A percentile compares a stretch with the other conserved stretches of the same genome.
Conservation (phyloP, 352 stramenopile species). For the Pythium brassicae region DNA sequence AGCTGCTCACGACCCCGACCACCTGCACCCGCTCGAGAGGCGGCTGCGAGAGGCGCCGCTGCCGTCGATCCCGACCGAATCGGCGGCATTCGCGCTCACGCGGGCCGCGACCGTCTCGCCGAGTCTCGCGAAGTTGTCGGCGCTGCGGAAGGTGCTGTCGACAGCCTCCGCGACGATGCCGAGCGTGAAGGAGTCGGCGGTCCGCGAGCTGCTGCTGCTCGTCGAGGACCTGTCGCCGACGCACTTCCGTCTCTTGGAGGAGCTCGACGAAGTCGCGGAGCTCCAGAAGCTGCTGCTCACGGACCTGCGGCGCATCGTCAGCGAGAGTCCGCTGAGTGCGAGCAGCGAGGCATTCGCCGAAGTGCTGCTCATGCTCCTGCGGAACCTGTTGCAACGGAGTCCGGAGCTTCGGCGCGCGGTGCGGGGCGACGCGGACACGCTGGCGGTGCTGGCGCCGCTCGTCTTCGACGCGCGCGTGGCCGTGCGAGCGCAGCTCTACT, state of each 20-base stretch:
- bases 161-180: background rate
- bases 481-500: slow-evolving; percentile 58
- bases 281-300: slow-evolving; percentile 9
- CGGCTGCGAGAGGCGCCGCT: slow-evolving; percentile 6
- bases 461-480: slow-evolving; percentile 31
- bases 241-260: slow-evolving; percentile 16
- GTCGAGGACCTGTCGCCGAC: slow-evolving; percentile 11
- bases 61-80: background rate
- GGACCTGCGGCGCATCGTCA: background rate
- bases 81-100: background rate
- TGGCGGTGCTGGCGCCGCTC: slow-evolving; percentile 26
- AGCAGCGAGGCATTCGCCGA: slow-evolving; percentile 12
- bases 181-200: slow-evolving; percentile 15
- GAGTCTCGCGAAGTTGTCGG: slow-evolving; percentile 8
- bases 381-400: slow-evolving; percentile 40
- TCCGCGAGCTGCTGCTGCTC: slow-evolving; percentile 24
- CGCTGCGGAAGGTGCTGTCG: slow-evolving; percentile 10
- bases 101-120: slow-evolving; percentile 13
- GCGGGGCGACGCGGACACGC: slow-evolving; percentile 17
- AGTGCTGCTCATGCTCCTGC: slow-evolving; percentile 29
- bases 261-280: slow-evolving; percentile 11
- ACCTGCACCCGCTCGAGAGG: slow-evolving; percentile 3
- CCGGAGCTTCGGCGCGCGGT: slow-evolving; percentile 23
- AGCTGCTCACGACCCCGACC: background rate
- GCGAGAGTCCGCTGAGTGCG: background rate